Evolutionary conservation across 441 rosid species (phyloP).

Genomic region (Metrosideros polymorpha): DNA sequence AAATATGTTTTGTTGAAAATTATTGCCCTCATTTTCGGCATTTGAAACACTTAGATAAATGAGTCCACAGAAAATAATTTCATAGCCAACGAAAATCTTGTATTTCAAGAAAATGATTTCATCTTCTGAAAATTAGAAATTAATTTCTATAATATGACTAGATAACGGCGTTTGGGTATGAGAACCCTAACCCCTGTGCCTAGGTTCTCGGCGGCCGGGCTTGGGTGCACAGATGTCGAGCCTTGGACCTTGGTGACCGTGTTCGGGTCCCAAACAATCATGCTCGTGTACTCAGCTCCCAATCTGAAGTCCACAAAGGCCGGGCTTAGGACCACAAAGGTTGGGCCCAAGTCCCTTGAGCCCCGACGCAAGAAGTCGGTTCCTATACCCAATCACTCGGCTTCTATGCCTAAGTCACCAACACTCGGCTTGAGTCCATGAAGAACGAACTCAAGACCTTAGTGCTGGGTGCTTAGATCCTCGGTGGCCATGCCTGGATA

Average conservation of each 20-base stretch:
- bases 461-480: accelerated
- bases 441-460: background rate
- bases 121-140: background rate
- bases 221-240: background rate
- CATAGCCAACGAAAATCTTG: background rate
- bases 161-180: background rate
- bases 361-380: accelerated
- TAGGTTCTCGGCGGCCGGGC: accelerated
- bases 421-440: background rate
- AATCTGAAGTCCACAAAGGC: background rate
- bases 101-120: background rate
- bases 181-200: accelerated
- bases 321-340: background rate
- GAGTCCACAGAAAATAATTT: background rate
- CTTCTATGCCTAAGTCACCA: background rate
- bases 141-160: background rate
- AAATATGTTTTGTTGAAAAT: background rate
- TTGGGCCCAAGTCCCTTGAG: background rate
- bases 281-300: accelerated
- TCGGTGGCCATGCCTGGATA: accelerated
- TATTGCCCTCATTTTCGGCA: accelerated
- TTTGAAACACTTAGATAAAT: background rate
- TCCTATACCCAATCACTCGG: background rate
- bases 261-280: accelerated
- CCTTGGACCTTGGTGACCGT: accelerated